A percentile compares a stretch with the other conserved stretches of the same genome.
Conservation (phyloP, 129 eudicot genomes). For the Heracleum sosnowskyi region DNA sequence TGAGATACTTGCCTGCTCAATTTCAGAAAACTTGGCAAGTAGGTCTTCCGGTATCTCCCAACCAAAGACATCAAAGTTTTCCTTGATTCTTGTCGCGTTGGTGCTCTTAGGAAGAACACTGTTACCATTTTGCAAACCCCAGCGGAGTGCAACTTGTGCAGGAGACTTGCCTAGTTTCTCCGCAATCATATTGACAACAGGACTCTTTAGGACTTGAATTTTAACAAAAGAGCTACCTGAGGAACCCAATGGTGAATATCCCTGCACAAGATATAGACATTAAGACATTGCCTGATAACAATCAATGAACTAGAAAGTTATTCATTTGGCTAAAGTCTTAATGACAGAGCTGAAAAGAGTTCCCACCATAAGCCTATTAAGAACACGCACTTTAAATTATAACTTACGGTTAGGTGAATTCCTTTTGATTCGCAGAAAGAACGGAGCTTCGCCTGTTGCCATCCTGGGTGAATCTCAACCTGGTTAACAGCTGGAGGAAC, state of each 20-base stretch:
- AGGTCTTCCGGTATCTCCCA: constrained; percentile 83
- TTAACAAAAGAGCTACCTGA: constrained; percentile 39
- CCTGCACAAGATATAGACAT: constrained; percentile 22
- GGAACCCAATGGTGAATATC: constrained; percentile 81
- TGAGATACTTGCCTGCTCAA: constrained; percentile 45
- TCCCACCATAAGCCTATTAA: background rate
- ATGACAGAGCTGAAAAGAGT: background rate
- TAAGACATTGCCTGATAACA: background rate
- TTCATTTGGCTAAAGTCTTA: background rate
- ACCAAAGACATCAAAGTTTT: constrained; percentile 51
- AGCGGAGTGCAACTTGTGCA: constrained; percentile 73
- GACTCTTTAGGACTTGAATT: constrained; percentile 44
- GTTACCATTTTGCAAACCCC: constrained; percentile 80
- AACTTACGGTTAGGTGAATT: constrained; percentile 62
- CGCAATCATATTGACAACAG: constrained; percentile 37
- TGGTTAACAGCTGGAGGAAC: constrained; percentile 86
- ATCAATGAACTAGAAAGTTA: background rate
- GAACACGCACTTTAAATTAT: background rate
- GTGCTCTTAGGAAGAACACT: constrained; percentile 74
- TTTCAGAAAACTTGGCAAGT: constrained; percentile 45
- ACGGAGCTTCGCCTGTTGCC: constrained; percentile 70
- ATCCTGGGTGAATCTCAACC: constrained; percentile 74
- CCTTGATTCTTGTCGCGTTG: constrained; percentile 47
- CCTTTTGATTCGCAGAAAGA: constrained; percentile 56
- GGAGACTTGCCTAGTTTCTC: constrained; percentile 71